phyloP scores from a whole-genome alignment of 257 asterid genomes.

The Salvia hispanica region DNA sequence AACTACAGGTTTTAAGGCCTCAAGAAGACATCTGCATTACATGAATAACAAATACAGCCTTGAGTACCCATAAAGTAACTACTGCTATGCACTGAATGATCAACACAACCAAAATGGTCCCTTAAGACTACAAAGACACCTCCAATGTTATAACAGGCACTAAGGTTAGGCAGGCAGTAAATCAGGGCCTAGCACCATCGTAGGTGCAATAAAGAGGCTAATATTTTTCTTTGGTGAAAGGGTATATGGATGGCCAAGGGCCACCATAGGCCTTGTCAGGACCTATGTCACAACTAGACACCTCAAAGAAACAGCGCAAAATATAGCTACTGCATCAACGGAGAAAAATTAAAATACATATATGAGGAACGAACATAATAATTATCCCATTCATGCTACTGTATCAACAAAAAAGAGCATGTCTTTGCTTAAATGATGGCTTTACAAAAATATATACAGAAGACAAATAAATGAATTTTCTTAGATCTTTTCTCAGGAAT shows the following conservation, averaged over 20 bases:
- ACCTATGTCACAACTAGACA: neutral
- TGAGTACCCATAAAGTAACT: too few species aligned
- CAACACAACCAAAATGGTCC: neutral
- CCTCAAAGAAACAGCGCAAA: neutral
- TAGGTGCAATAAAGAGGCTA: neutral
- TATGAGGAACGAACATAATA: neutral
- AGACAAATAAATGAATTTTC: slow-evolving; percentile 12
- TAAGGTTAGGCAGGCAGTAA: neutral
- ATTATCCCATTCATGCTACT: neutral
- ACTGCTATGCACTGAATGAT: too few species aligned
- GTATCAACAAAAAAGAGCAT: slow-evolving; percentile 17
- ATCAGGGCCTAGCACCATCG: neutral
- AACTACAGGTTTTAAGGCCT: too few species aligned
- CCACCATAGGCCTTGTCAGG: neutral
- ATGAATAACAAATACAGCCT: too few species aligned
- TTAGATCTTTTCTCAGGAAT: neutral
- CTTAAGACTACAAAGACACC: neutral
- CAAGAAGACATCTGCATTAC: too few species aligned
- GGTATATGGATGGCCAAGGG: too few species aligned
- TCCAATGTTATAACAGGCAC: neutral
- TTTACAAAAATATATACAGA: neutral
- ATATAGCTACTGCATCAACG: neutral
- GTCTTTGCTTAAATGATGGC: neutral
- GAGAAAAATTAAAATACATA: neutral
- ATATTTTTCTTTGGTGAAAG: too few species aligned